These are phyloP conservation scores for Pythium rhizo-oryzae DNA, from an alignment of 352 stramenopile species.

Conservation along the genomic window DNA sequence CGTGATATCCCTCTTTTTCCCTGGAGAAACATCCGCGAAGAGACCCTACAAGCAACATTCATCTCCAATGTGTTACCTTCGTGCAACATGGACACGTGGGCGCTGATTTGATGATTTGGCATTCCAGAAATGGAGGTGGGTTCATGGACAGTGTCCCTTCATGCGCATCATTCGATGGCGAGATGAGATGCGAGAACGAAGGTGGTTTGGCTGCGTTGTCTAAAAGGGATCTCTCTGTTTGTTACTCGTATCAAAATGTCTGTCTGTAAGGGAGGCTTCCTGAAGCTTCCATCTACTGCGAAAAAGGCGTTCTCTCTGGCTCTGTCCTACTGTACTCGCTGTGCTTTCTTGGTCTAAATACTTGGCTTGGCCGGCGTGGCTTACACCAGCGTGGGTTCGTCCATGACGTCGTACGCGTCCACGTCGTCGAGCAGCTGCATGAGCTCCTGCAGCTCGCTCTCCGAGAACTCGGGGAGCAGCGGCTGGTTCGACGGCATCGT, in stretches of 20 bases:
- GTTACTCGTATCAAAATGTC: background rate
- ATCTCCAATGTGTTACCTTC: background rate
- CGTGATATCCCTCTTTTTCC: background rate
- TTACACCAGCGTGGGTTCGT: conserved; percentile 8
- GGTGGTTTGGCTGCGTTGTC: no score
- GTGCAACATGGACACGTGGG: no score
- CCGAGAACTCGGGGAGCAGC: conserved; percentile 15
- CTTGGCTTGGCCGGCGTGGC: background rate
- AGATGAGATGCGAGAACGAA: background rate
- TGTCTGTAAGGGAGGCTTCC: background rate
- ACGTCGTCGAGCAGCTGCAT: conserved; percentile 15
- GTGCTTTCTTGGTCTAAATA: conserved; percentile 9
- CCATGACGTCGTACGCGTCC: conserved; percentile 3
- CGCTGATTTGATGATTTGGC: background rate
- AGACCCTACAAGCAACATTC: conserved; percentile 9
- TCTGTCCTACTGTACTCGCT: conserved; percentile 3
- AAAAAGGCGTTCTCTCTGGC: background rate
- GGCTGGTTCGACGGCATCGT: background rate
- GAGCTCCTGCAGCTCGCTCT: conserved; percentile 18
- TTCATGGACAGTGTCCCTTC: background rate
- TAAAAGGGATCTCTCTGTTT: background rate
- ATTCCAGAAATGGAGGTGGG: background rate
- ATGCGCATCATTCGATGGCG: background rate
- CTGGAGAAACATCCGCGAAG: background rate
- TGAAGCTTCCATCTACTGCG: conserved; percentile 10